Percentiles rank a stretch among this genome's conserved stretches.
Conservation (phyloP, 2,329 filamentous ascomycete species). For the Chlorencoelia australis region DNA sequence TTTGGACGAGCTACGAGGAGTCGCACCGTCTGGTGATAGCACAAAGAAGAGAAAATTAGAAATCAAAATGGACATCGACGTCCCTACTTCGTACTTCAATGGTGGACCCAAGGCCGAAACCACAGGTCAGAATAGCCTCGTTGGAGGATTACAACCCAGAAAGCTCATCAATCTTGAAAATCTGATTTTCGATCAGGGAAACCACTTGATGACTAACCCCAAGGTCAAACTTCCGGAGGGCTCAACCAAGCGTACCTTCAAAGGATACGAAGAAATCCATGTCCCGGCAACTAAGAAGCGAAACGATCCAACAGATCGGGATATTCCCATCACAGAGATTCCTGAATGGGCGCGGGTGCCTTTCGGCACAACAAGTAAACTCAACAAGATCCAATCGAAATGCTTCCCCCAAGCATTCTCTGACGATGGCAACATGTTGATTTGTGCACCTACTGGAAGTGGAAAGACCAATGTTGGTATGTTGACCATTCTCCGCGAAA, state of each 20-base stretch:
- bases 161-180: conserved; percentile 91
- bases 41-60: conserved; percentile 60
- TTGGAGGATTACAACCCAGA: conserved; percentile 77
- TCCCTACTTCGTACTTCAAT: conserved; percentile 50
- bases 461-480: conserved; percentile 99
- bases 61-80: conserved; percentile 92
- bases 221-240: conserved; percentile 90
- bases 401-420: conserved; percentile 87
- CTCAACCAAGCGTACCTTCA: conserved; percentile 90
- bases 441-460: conserved; percentile 93
- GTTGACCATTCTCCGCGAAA: conserved; percentile 90
- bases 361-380: conserved; percentile 74
- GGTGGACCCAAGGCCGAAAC: conserved; percentile 40
- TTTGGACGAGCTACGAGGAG: conserved; percentile 76
- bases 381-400: conserved; percentile 93
- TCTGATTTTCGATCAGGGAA: conserved; percentile 92
- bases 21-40: conserved; percentile 46
- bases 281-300: conserved; percentile 88
- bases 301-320: conserved; percentile 66
- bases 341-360: conserved; percentile 85
- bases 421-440: conserved; percentile 93
- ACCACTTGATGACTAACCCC: conserved; percentile 98
- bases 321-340: conserved; percentile 77
- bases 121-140: conserved; percentile 53
- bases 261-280: conserved; percentile 97